Percentiles rank a stretch among this genome's conserved stretches.
These are phyloP conservation scores for Physcomitrellopsis africana DNA, from an alignment of 225 moss, liverwort and hornwort genomes.

Conservation along the genomic window DNA sequence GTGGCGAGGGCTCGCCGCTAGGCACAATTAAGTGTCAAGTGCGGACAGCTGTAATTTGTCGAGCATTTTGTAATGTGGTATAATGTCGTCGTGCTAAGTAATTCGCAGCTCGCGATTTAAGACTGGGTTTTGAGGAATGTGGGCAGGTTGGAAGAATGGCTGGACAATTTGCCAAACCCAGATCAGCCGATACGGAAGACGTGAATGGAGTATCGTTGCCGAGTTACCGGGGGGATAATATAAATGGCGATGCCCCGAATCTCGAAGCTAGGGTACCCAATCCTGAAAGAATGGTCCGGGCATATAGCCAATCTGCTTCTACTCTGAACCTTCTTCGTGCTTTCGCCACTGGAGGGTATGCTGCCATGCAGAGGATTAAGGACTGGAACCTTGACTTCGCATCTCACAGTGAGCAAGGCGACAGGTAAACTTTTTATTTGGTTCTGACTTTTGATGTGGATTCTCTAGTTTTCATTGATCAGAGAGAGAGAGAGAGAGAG, in stretches of 20 bases:
- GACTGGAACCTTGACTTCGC: constrained; percentile 69
- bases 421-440: constrained; percentile 37
- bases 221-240: constrained; percentile 57
- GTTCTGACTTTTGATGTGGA: neutral
- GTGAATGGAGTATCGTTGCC: constrained; percentile 55
- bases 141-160: constrained; percentile 67
- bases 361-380: constrained; percentile 63
- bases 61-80: neutral
- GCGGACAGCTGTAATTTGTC: neutral
- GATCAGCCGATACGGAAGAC: constrained; percentile 47
- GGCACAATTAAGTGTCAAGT: neutral
- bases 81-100: neutral
- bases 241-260: constrained; percentile 47
- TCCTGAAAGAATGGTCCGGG: constrained; percentile 56
- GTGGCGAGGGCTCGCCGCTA: neutral
- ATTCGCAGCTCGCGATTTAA: constrained; percentile 10
- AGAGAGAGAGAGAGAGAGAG: no score
- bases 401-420: constrained; percentile 54
- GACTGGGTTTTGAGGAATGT: neutral
- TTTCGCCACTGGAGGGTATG: constrained; percentile 66
- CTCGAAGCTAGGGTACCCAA: constrained; percentile 49
- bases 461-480: neutral
- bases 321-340: constrained; percentile 66
- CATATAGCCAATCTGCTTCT: constrained; percentile 62
- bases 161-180: constrained; percentile 66